Percentiles rank a stretch among this genome's conserved stretches.
Conservation (phyloP, 805 yeast species). For the Maudiozyma turicensis region DNA sequence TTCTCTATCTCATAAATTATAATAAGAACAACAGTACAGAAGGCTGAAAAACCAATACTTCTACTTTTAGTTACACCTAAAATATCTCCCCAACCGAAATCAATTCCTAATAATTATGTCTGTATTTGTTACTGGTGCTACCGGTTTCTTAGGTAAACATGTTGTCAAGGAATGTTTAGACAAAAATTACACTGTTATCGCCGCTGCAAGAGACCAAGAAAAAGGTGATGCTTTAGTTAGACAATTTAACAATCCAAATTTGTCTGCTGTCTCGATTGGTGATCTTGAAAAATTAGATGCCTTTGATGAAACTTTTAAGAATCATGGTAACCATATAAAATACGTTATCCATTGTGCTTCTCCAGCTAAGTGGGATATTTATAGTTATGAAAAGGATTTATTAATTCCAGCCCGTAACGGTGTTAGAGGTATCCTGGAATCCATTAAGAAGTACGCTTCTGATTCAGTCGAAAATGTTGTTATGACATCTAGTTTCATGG, state of each 20-base stretch:
- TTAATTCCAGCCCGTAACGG: conserved; percentile 47
- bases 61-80: neutral
- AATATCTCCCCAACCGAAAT: neutral
- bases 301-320: conserved; percentile 35
- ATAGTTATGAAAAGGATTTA: conserved; percentile 39
- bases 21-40: too few species aligned
- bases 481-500: conserved; percentile 45
- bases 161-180: conserved; percentile 33
- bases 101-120: neutral
- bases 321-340: conserved; percentile 31
- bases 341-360: conserved; percentile 43
- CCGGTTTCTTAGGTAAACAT: conserved; percentile 44
- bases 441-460: conserved; percentile 34
- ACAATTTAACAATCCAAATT: conserved; percentile 22
- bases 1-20: too few species aligned
- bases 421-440: conserved; percentile 36
- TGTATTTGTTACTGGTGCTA: conserved; percentile 42
- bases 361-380: conserved; percentile 30
- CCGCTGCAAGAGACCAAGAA: conserved; percentile 37
- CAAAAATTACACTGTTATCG: conserved; percentile 35
- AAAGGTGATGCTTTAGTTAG: conserved; percentile 33
- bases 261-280: conserved; percentile 26
- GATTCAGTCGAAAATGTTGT: conserved; percentile 36
- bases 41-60: too few species aligned
- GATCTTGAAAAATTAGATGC: conserved; percentile 31